Evolutionary conservation across 176 grass and related monocot genomes (phyloP).

Genomic region (Chloris gayana): DNA sequence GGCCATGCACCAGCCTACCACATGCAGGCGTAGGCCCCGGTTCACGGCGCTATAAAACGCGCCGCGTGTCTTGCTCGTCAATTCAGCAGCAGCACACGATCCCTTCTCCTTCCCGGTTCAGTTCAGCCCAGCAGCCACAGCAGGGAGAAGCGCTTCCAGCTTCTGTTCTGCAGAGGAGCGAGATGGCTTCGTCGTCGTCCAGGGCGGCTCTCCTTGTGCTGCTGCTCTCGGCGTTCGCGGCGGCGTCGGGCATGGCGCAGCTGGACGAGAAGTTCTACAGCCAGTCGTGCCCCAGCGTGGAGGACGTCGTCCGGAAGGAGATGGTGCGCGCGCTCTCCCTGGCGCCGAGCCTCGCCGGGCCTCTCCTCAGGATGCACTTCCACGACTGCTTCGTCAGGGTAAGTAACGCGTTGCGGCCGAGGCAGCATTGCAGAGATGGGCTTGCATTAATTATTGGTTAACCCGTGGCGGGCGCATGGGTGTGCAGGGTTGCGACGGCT

Average conservation of each 20-base stretch:
- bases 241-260: conserved; percentile 34
- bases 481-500: conserved; percentile 77
- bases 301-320: conserved; percentile 57
- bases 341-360: conserved; percentile 77
- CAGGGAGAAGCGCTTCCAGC: background rate
- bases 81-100: conserved; percentile 31
- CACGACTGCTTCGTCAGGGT: conserved; percentile 98
- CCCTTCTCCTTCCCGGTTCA: background rate
- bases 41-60: conserved; percentile 39
- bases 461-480: background rate
- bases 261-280: conserved; percentile 60
- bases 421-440: background rate
- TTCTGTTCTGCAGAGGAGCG: background rate
- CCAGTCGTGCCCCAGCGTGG: conserved; percentile 58
- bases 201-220: background rate
- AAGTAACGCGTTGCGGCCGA: background rate
- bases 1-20: conserved; percentile 32
- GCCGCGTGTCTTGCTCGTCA: background rate
- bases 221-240: conserved; percentile 31
- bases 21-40: conserved; percentile 12
- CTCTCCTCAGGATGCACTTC: conserved; percentile 89
- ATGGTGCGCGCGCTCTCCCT: conserved; percentile 47
- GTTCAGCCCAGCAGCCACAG: background rate
- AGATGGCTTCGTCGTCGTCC: conserved; percentile 40
- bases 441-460: background rate